Evolutionary conservation across 2,329 filamentous ascomycete genomes (phyloP).

Genomic region (Cryphonectria naterciae): DNA sequence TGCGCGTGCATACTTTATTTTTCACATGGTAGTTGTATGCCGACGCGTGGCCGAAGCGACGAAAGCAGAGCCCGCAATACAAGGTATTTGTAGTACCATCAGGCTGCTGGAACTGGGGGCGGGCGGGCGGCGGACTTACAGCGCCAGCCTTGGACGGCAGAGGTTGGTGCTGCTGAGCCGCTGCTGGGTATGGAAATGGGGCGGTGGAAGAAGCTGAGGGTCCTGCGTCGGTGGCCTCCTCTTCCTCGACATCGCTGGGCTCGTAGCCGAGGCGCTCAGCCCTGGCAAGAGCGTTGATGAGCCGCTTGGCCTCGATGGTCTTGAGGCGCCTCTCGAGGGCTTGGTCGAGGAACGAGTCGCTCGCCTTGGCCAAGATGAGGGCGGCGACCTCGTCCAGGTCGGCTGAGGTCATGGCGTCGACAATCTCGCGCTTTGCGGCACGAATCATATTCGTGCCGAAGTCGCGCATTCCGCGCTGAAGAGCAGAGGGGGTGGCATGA

Average conservation of each 20-base stretch:
- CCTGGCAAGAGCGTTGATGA: conserved; percentile 60
- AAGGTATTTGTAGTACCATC: background rate
- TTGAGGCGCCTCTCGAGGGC: conserved; percentile 55
- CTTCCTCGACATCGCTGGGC: conserved; percentile 49
- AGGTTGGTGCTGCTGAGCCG: conserved; percentile 37
- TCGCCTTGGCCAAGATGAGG: conserved; percentile 50
- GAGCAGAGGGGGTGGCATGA: conserved; percentile 44
- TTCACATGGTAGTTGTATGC: conserved; percentile 40
- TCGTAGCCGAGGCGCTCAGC: conserved; percentile 63
- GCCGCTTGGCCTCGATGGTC: conserved; percentile 57
- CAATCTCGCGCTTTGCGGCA: conserved; percentile 46
- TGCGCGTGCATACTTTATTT: conserved; percentile 41
- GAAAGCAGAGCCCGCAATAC: conserved; percentile 29
- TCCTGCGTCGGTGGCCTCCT: conserved; percentile 25
- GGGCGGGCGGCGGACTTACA: conserved; percentile 17
- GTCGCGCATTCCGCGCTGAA: conserved; percentile 46
- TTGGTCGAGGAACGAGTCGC: conserved; percentile 55
- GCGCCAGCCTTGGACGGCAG: conserved; percentile 37
- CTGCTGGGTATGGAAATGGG: background rate
- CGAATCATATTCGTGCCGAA: conserved; percentile 51
- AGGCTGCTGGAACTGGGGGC: background rate
- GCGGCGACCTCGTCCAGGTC: conserved; percentile 53
- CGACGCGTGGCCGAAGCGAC: conserved; percentile 24
- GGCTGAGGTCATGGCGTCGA: conserved; percentile 43
- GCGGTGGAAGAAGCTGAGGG: background rate